Base-by-base conservation (phyloP, 129 eudicot genomes). In the Tagetes erecta region DNA sequence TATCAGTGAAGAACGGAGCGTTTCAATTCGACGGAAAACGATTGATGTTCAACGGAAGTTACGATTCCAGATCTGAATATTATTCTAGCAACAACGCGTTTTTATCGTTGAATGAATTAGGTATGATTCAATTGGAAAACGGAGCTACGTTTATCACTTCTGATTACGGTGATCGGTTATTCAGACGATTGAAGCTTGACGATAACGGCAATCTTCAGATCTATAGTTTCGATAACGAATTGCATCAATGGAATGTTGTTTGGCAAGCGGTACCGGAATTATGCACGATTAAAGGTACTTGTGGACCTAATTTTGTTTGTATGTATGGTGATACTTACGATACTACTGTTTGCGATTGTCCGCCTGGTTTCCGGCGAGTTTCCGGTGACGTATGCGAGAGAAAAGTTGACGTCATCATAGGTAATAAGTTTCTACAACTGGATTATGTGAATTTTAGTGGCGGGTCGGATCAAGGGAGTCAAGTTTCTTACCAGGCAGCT, bases 361-460 rank as follows among this genome's bases (percentile, higher is more conserved):
- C 96, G 10, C 94, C 94, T n/a, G 98, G 98, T 41, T 89, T 74
- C 63, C 42, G 2, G 11, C 68, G 63, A 53, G 30, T 1, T 5
- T 6, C 81, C 37, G 72, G 33, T 20, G 27, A 20, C 27, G 27
- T 20, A 20, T 20, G 27, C 27, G 27, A 20, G 27, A 20, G 27
- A 20, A 20, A 81, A 76, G 67, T 45, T 60, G 57, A 1, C 31
- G 57, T 20, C 50, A 40, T 49, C 68, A 81, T 9, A 6, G 70
- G 51, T 1, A 81, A 72, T 53, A 89, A 81, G 83, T 92, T 89
- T 72, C 58, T 92, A 44, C 84, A 86, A 60, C 44, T 92, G 31
- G 98, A 92, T 74, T 92, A 80, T 76, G 98, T 92, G 31, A 81
- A 70, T 68, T 92, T 79, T 45, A 76, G 83, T 7, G 97, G 91